Base-by-base conservation (phyloP, 768 basidiomycete species). In the Mycena capillaripes region DNA sequence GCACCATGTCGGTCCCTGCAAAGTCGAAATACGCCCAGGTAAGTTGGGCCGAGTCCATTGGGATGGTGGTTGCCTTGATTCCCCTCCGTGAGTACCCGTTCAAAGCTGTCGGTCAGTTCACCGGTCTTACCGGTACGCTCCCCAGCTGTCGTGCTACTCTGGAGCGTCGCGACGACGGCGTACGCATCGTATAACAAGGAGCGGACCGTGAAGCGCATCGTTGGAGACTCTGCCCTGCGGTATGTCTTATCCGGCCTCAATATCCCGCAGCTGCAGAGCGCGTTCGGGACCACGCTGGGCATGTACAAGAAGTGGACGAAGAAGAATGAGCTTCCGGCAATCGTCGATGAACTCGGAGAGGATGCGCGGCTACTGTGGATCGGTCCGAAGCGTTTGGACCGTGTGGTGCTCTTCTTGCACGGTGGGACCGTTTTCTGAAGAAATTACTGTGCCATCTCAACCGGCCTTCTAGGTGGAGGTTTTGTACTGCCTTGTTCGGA, bases 281-380 rank as follows among this genome's bases (percentile, higher is more conserved):
- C 64, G 3, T 48, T 77, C 44, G 80, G 79, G 1, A 77, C 78
- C 19, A 77, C 79, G 8, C 34, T 55, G 19, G 69, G 59, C 14
- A 77, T 76, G 0, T 82, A 81, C 56, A 61, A 75, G 34, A 23
- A 42, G 11, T 83, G 75, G 75, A 68, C 73, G 32, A 80, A 79
- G 68, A 44, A 61, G 17, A 70, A 77, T 40, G 66, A 76, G 9
- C 72, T 81, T 27, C 74, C 75, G 42, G 30, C 44, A 4, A 62
- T 66, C 6, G 71, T 82, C 36, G 82, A 83, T 23, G 79, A 81
- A 30, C 59, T 83, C 12, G 80, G 75, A 7, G 76, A 78, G 38
- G 76, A 78, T 52, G 71, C 78, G 27, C 68, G 78, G 50, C 60
- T 84, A 7, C 63, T 83, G 12, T 85, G 84, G 84, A 69, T 84